These are phyloP conservation scores for Triangularia setosa DNA, from an alignment of 2,329 filamentous ascomycete genomes.

Conservation along the genomic window DNA sequence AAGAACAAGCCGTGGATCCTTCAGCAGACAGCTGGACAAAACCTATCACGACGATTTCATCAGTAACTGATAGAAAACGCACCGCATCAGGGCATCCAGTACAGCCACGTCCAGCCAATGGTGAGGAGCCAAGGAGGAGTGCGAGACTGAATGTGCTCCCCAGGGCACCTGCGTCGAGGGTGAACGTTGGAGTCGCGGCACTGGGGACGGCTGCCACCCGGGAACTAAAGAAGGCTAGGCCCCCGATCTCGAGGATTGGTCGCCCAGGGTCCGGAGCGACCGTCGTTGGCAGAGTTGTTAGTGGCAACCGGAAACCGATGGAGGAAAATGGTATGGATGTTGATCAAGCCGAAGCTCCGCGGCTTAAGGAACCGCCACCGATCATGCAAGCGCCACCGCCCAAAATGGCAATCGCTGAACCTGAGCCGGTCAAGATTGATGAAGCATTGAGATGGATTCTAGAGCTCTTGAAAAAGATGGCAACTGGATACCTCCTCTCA, in stretches of 20 bases:
- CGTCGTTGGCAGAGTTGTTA: constrained; percentile 80
- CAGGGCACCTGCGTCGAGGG: constrained; percentile 64
- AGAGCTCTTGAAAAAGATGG: constrained; percentile 77
- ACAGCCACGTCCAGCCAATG: constrained; percentile 42
- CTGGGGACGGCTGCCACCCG: constrained; percentile 59
- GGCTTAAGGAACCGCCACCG: constrained; percentile 39
- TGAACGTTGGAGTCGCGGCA: constrained; percentile 48
- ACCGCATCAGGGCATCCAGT: constrained; percentile 82
- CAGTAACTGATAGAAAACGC: constrained; percentile 70
- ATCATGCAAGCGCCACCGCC: constrained; percentile 34
- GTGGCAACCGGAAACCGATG: constrained; percentile 77
- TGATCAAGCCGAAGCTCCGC: constrained; percentile 60
- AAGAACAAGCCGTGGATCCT: constrained; percentile 43
- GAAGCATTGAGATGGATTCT: constrained; percentile 75
- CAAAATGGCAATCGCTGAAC: constrained; percentile 37
- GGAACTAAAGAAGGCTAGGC: constrained; percentile 80
- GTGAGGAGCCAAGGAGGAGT: constrained; percentile 66
- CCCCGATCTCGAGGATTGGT: constrained; percentile 63
- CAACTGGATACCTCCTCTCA: constrained; percentile 72
- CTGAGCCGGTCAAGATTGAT: constrained; percentile 62
- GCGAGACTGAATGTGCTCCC: constrained; percentile 66
- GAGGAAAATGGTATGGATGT: constrained; percentile 65
- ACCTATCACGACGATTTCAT: constrained; percentile 35
- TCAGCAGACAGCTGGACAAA: constrained; percentile 34
- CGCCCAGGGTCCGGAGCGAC: constrained; percentile 62